phyloP scores from a whole-genome alignment of 345 rosid genomes.

The Citrus inodora region DNA sequence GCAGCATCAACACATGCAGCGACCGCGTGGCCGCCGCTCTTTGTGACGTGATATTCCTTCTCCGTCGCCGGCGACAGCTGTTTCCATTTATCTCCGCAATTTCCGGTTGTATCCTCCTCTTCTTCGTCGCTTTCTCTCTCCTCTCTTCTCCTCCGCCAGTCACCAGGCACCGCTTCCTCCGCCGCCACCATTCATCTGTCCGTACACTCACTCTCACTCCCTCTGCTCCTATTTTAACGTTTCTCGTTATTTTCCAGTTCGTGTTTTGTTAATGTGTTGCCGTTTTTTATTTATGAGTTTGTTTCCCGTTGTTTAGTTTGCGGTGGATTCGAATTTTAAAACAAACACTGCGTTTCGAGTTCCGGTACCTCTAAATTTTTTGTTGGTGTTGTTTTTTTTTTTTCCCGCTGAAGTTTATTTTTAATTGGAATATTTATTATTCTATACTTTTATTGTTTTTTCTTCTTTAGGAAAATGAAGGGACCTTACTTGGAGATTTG shows the following conservation, averaged over 20 bases:
- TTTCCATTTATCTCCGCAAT: constrained; percentile 56
- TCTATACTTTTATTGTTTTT: background rate
- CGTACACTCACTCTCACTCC: constrained; percentile 7
- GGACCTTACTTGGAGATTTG: constrained; percentile 43
- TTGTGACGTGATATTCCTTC: constrained; percentile 30
- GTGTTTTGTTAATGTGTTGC: background rate
- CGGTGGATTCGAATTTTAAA: constrained; percentile 23
- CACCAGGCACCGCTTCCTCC: constrained; percentile 26
- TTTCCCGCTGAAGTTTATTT: background rate
- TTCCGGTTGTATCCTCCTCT: constrained; percentile 57
- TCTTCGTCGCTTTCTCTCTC: constrained; percentile 45
- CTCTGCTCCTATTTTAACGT: background rate
- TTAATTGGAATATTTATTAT: background rate
- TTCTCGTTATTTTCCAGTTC: background rate
- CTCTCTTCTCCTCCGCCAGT: constrained; percentile 48
- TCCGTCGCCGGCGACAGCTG: constrained; percentile 51
- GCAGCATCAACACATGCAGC: background rate
- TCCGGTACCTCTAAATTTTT: constrained; percentile 43
- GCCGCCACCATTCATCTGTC: constrained; percentile 17
- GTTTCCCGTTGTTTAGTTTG: constrained; percentile 21
- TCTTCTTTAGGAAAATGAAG: constrained; percentile 43
- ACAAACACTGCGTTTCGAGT: constrained; percentile 30
- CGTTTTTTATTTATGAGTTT: background rate
- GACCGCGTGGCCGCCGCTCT: constrained; percentile 25
- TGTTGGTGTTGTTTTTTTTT: background rate